Percentiles rank a stretch among this genome's conserved stretches.
Conservation (phyloP, 1,284 basidiomycete species). For the Coniferiporia weirii region DNA sequence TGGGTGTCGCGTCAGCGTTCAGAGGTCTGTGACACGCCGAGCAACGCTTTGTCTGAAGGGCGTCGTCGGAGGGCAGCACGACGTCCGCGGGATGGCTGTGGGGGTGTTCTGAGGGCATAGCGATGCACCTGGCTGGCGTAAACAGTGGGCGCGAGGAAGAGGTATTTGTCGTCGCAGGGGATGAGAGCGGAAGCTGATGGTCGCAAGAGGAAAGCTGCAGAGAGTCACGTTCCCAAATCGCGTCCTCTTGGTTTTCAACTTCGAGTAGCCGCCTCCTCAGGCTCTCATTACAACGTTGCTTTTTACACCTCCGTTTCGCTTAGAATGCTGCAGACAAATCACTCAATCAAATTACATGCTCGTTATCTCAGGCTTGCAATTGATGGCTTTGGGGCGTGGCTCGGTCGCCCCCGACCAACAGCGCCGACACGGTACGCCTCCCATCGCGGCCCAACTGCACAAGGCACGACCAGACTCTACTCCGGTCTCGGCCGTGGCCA, state of each 20-base stretch:
- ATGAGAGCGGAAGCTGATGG: neutral
- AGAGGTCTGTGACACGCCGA: conserved; percentile 21
- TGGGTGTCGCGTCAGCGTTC: conserved; percentile 18
- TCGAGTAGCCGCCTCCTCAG: no score
- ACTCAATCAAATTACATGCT: no score
- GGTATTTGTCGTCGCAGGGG: conserved; percentile 7
- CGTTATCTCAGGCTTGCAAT: no score
- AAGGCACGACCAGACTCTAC: no score
- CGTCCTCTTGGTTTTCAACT: neutral
- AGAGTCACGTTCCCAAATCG: neutral
- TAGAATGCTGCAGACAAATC: no score
- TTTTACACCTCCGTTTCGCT: no score
- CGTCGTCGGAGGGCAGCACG: conserved; percentile 16
- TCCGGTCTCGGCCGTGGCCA: no score
- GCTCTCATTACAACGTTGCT: no score
- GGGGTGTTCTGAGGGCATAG: conserved; percentile 33
- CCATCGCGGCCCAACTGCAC: no score
- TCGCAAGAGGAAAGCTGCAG: neutral
- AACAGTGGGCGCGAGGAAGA: conserved; percentile 16
- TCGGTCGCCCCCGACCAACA: no score
- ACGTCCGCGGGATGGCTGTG: conserved; percentile 21
- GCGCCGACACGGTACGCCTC: no score
- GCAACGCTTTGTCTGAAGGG: conserved; percentile 23
- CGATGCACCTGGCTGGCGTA: conserved; percentile 7
- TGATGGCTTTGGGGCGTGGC: no score